phyloP scores from a whole-genome alignment of 371 early-diverging fungal species.

The Umbelopsis sp. region DNA sequence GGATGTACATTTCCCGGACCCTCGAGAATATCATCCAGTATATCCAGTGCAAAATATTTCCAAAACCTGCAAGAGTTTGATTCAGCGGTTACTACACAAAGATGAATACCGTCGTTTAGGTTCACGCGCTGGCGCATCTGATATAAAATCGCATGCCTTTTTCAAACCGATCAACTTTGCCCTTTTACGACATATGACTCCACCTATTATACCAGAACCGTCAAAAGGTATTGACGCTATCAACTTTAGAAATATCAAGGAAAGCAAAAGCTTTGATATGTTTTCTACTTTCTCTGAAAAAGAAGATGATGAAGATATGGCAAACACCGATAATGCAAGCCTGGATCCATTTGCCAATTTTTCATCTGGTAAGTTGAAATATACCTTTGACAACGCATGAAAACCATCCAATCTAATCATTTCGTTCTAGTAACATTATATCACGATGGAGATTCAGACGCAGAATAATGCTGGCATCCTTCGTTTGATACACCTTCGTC shows the following conservation, averaged over 20 bases:
- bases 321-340: slow-evolving; percentile 21
- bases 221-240: slow-evolving; percentile 55
- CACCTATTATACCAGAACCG: slow-evolving; percentile 87
- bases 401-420: background rate
- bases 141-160: slow-evolving; percentile 93
- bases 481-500: background rate
- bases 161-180: slow-evolving; percentile 95
- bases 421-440: slow-evolving; percentile 42
- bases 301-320: slow-evolving; percentile 24
- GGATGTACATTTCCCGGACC: slow-evolving; percentile 72
- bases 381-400: background rate
- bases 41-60: slow-evolving; percentile 32
- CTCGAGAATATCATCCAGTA: slow-evolving; percentile 27
- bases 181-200: slow-evolving; percentile 78
- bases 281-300: slow-evolving; percentile 45
- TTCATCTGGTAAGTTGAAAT: slow-evolving; percentile 56
- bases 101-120: slow-evolving; percentile 88
- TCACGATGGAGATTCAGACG: slow-evolving; percentile 50
- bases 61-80: slow-evolving; percentile 71
- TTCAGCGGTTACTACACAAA: slow-evolving; percentile 82
- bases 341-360: slow-evolving; percentile 66
- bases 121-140: slow-evolving; percentile 87
- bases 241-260: slow-evolving; percentile 65
- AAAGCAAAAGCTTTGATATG: slow-evolving; percentile 69
- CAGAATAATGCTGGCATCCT: slow-evolving; percentile 16